These are phyloP conservation scores for Rusavskia elegans DNA, from an alignment of 495 filamentous ascomycete species.

Conservation along the genomic window DNA sequence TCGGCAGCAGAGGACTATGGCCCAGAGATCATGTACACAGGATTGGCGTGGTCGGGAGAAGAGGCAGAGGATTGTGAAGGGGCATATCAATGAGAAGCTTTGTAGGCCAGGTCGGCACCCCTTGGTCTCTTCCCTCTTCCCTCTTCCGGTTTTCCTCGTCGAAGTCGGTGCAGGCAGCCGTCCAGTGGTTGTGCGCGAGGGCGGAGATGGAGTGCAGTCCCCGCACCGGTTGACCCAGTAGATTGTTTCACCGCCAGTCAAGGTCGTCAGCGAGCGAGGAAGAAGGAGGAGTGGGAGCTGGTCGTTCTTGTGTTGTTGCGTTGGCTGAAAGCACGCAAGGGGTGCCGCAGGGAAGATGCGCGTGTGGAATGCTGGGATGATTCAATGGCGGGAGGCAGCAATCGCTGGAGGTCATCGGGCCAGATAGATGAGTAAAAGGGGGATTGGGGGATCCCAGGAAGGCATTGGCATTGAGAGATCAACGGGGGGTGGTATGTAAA, in stretches of 20 bases:
- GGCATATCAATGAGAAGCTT: conserved; percentile 10
- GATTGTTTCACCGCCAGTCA: conserved; percentile 7
- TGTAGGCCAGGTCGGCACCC: conserved; percentile 6
- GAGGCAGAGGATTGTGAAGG: conserved; percentile 22
- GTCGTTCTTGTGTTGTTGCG: too few species aligned
- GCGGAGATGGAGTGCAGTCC: conserved; percentile 5
- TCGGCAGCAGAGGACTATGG: neutral
- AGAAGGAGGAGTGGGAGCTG: neutral
- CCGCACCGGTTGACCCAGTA: conserved; percentile 10
- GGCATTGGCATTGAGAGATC: neutral
- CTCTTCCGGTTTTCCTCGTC: neutral
- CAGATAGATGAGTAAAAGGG: neutral
- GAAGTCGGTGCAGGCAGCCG: conserved; percentile 16
- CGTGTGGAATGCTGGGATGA: neutral
- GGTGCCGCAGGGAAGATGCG: neutral
- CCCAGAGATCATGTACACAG: conserved; percentile 23
- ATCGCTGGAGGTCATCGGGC: neutral
- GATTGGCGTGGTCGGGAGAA: conserved; percentile 17
- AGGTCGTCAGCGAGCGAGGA: conserved; percentile 5
- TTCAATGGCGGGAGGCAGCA: neutral
- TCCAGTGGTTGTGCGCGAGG: conserved; percentile 8
- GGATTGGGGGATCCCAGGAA: neutral
- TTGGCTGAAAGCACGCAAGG: neutral
- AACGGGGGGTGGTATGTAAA: neutral
- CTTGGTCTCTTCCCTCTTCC: conserved; percentile 1